Percentiles rank a stretch among this genome's conserved stretches.
Conservation (phyloP, 129 eudicot species). For the Chrysanthemum seticuspe region DNA sequence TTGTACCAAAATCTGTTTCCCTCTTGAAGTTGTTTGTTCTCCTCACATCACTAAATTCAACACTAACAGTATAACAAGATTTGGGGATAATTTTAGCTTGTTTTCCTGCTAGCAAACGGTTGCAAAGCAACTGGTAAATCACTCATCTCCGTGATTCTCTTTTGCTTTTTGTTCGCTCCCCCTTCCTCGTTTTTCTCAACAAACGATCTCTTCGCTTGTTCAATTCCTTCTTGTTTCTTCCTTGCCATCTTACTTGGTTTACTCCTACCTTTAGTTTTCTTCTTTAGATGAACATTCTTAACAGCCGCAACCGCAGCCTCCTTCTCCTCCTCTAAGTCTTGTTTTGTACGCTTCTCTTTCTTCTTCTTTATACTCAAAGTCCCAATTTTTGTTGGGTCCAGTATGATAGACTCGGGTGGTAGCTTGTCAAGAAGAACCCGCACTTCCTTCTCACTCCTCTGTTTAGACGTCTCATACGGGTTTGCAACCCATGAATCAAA, state of each 20-base stretch:
- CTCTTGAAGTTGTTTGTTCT: not conserved
- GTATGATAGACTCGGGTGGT: slow-evolving; percentile 88
- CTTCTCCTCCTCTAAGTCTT: slow-evolving; percentile 66
- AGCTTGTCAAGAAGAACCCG: slow-evolving; percentile 79
- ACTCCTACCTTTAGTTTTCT: slow-evolving; percentile 85
- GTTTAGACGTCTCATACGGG: slow-evolving; percentile 77
- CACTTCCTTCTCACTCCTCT: slow-evolving; percentile 85
- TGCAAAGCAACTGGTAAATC: slow-evolving; percentile 57
- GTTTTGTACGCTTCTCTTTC: slow-evolving; percentile 49
- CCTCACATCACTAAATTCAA: not conserved
- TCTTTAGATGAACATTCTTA: slow-evolving; percentile 45
- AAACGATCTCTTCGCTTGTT: slow-evolving; percentile 60
- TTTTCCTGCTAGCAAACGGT: slow-evolving; percentile 56
- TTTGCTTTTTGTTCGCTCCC: slow-evolving; percentile 50
- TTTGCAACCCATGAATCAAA: slow-evolving; percentile 96
- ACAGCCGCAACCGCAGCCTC: slow-evolving; percentile 75
- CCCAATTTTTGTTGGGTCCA: slow-evolving; percentile 85
- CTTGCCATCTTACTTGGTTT: slow-evolving; percentile 68
- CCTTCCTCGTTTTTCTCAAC: slow-evolving; percentile 47
- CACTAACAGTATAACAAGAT: not conserved
- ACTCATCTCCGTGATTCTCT: slow-evolving; percentile 35
- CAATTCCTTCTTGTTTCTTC: slow-evolving; percentile 67
- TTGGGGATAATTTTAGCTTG: slow-evolving; percentile 7
- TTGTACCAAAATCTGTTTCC: not conserved
- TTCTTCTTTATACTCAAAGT: slow-evolving; percentile 45